Conservation (phyloP, 1,284 basidiomycete genomes). For the Golubevia sp. region DNA sequence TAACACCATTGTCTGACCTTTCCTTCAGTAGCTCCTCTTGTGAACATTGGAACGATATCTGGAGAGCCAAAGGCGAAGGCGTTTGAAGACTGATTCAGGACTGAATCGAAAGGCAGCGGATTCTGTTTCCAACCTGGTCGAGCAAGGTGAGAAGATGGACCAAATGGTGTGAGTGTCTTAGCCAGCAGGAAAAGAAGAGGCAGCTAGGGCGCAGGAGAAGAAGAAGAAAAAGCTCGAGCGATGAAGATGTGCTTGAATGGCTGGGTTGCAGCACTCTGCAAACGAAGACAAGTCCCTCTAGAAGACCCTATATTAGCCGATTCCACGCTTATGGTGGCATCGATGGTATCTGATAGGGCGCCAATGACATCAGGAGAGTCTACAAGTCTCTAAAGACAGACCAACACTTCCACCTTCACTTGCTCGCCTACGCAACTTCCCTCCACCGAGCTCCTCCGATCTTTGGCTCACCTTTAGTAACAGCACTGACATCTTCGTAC, state of each 20-base stretch:
- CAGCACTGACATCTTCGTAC: constrained; percentile 90
- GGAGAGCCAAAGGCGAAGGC: constrained; percentile 86
- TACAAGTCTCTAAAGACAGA: no score
- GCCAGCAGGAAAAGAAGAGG: neutral
- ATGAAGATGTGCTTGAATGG: neutral
- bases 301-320: no score
- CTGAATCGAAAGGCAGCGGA: constrained; percentile 85
- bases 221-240: neutral
- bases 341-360: no score
- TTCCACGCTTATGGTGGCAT: no score
- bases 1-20: constrained; percentile 79
- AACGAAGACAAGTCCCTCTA: no score
- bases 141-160: constrained; percentile 2
- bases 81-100: constrained; percentile 79
- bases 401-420: no score
- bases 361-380: no score
- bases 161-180: no score
- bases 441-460: no score
- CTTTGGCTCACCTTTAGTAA: constrained; percentile 77
- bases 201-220: no score
- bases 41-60: constrained; percentile 88
- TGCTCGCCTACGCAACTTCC: no score
- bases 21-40: constrained; percentile 70
- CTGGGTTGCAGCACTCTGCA: neutral
- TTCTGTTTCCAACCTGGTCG: constrained; percentile 82